Evolutionary conservation across 2,329 filamentous ascomycete species (phyloP).

Genomic region (Exophiala sp.): DNA sequence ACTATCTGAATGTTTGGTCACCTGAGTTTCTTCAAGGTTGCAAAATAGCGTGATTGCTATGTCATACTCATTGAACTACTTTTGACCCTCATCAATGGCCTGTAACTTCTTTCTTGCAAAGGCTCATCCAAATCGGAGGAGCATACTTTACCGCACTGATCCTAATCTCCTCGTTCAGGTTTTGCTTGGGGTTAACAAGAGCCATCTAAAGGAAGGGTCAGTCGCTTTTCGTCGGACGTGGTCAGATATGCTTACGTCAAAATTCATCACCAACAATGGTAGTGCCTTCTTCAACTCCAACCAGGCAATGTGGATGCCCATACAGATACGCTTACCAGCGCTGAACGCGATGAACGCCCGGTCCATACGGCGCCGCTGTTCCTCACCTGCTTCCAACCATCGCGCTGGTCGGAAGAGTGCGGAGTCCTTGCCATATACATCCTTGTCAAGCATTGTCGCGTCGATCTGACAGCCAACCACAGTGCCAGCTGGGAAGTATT

Average conservation of each 20-base stretch:
- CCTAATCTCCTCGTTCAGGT: constrained; percentile 2
- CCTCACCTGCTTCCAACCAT: constrained; percentile 37
- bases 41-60: neutral
- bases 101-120: constrained; percentile 1
- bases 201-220: neutral
- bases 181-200: constrained; percentile 13
- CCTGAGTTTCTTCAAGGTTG: neutral
- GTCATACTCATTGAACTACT: neutral
- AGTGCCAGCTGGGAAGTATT: constrained; percentile 30
- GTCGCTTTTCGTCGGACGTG: neutral
- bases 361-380: constrained; percentile 9
- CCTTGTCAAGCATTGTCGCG: constrained; percentile 3
- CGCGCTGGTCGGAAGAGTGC: constrained; percentile 19
- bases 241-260: constrained; percentile 5
- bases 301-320: constrained; percentile 12
- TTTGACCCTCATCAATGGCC: neutral
- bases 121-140: constrained; percentile 11
- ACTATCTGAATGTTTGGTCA: no score
- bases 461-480: constrained; percentile 1
- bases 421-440: constrained; percentile 21
- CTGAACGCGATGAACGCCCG: constrained; percentile 12
- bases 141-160: constrained; percentile 17
- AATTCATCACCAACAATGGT: constrained; percentile 6
- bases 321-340: constrained; percentile 9
- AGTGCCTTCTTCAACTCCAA: constrained; percentile 14